Base-by-base conservation (phyloP, 208 protist species). In the Acanthamoeba quina region DNA sequence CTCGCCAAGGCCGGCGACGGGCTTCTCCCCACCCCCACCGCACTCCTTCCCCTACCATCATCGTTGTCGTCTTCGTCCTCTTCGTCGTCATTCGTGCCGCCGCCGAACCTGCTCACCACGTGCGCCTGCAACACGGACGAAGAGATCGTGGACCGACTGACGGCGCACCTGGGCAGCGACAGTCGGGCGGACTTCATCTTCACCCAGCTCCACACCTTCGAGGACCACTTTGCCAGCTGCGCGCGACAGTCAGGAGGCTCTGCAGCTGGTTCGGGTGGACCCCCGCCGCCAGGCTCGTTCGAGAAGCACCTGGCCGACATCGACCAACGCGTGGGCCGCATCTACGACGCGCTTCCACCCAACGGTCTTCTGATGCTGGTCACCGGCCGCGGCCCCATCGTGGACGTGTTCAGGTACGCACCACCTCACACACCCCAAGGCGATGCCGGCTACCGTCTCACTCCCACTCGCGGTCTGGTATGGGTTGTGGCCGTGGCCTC, bases 201-300 rank as follows among this genome's bases (percentile, higher is more conserved):
- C 44, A n/a, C 80, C 49, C 80, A 88, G 80, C 44, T 88, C 24
- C 80, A 88, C 31, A 19, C 49, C 41, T 21, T 88, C 9, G 80
- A 88, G 54, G 80, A 88, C 54, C n/a, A 88, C 54, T 88, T 78
- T n/a, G 41, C 70, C 29, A 24, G 10, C 19, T 13, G 13, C 19
- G 62, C 62, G 62, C 62, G 62, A 68, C 5, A 11, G 62, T 31
- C 62, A 13, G 15, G 19, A 24, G 17, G 7, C 24, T 29, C 60
- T 11, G 5, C 58, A 29, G n/a, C 29, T 13, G 26, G 9, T 49
- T 10, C 70, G 29, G 31, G 31, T 26, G 68, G 68, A 5, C 34
- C 10, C 68, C 1, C n/a, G 29, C 41, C 29, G 29, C 56, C n/a
- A 10, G 19, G 15, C 24, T 62, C 44, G 21, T 37, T 44, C 26